Percentiles rank a stretch among this genome's conserved stretches.
These are phyloP conservation scores for Naganishia antarctica DNA, from an alignment of 768 basidiomycete species.

Conservation along the genomic window DNA sequence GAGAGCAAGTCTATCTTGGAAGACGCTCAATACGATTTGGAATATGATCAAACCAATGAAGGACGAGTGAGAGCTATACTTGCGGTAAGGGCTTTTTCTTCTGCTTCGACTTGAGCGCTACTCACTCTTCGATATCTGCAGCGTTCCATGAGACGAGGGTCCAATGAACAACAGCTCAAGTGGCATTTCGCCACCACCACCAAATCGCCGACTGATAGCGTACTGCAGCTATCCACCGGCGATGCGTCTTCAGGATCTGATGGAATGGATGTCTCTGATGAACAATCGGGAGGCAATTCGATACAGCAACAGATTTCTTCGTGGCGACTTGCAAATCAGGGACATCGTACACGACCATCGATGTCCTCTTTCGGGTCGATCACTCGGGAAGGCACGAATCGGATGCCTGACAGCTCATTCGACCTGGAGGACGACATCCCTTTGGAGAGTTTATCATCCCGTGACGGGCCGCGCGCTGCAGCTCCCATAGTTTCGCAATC, in stretches of 20 bases:
- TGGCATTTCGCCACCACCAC: background rate
- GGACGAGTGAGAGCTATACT: constrained; percentile 41
- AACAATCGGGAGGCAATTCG: constrained; percentile 17
- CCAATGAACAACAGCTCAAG: constrained; percentile 4
- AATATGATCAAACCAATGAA: constrained; percentile 34
- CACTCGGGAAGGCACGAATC: background rate
- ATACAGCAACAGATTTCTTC: constrained; percentile 11
- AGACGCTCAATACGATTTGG: constrained; percentile 14
- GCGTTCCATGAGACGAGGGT: background rate
- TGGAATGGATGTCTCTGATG: background rate
- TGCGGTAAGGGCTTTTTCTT: constrained; percentile 36
- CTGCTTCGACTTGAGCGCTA: no score
- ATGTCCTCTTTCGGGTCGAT: constrained; percentile 21
- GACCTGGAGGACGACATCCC: constrained; percentile 22
- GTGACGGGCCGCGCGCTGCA: constrained; percentile 1
- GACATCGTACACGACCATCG: constrained; percentile 18
- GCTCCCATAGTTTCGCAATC: background rate
- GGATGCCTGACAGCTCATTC: constrained; percentile 9
- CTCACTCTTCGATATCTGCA: background rate
- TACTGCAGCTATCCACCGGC: background rate
- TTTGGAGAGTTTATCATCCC: background rate
- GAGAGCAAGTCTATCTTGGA: background rate
- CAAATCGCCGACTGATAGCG: constrained; percentile 7
- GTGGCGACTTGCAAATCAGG: background rate
- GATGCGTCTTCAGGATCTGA: constrained; percentile 22